Evolutionary conservation across 148 eudicot genomes (phyloP), one percentile per base, ranked within the genome.

Genomic region (Arbutus unedo): DNA sequence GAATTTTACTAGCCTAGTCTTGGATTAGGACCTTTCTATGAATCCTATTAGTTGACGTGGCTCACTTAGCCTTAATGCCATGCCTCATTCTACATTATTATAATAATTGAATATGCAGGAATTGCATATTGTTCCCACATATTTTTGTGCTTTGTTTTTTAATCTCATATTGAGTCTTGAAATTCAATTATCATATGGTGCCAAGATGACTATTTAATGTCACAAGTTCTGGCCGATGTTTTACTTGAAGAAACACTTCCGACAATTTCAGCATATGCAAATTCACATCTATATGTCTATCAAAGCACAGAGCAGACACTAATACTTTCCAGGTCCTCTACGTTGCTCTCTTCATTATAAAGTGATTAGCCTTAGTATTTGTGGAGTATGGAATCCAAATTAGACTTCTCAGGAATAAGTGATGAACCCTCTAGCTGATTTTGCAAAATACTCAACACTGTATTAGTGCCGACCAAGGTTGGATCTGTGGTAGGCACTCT

Each of bases 231-330:
- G 62, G 88, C 83, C 82, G 90, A 87, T 72, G 83, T 87, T 82
- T 80, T 91, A 74, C 88, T 90, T n/a, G 82, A 82, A 55, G 91
- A 90, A 62, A 81, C 95, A 3, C 86, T 93, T 59, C 77, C 84
- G 4, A 93, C 93, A 84, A 93, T 91, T 73, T 82, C 94, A 51
- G 87, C 89, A 82, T 87, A 83, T 87, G 88, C 89, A 66, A 93
- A 91, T 85, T 90, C 97, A 79, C 90, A 91, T 60, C 91, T 95
- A 72, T 93, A 92, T 84, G 90, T 92, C 1, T 79, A 82, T 95
- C 83, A 91, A 87, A 89, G n/a, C n/a, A n/a, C n/a, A n/a, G 92
- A 93, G 44, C 90, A 90, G 82, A 90, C 92, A 51, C 86, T 95
- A 43, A 68, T 93, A 77, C 87, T 95, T 60, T 79, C 88, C 49